phyloP scores from a whole-genome alignment of 495 filamentous ascomycete species.

The Aspergillus homomorphus region DNA sequence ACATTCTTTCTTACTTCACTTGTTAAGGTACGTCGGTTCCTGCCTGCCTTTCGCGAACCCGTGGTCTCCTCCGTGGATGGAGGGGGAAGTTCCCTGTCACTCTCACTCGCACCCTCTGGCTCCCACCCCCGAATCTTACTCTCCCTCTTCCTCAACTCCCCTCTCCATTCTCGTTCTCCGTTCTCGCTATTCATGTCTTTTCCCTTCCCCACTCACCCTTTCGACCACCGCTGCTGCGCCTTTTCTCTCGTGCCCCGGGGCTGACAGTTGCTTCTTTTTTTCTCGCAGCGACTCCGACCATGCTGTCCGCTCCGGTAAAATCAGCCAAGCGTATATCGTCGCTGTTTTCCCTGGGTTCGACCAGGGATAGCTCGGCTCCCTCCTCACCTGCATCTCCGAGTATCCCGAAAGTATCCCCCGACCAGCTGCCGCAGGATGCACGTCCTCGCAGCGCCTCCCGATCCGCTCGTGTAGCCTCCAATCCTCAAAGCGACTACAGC shows the following conservation, averaged over 20 bases:
- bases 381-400: slow-evolving; percentile 27
- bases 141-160: slow-evolving; percentile 8
- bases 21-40: slow-evolving; percentile 12
- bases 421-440: slow-evolving; percentile 24
- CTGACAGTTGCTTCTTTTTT: slow-evolving; percentile 11
- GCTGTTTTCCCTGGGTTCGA: slow-evolving; percentile 42
- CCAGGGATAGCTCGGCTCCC: slow-evolving; percentile 33
- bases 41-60: neutral
- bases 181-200: slow-evolving; percentile 6
- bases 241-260: slow-evolving; percentile 5
- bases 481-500: slow-evolving; percentile 28
- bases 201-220: slow-evolving; percentile 3
- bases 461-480: slow-evolving; percentile 38
- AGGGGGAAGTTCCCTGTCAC: slow-evolving; percentile 5
- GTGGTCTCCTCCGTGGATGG: neutral
- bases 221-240: slow-evolving; percentile 3
- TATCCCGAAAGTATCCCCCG: slow-evolving; percentile 23
- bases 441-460: slow-evolving; percentile 35
- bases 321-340: slow-evolving; percentile 51
- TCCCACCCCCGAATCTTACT: slow-evolving; percentile 10
- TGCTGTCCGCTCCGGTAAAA: slow-evolving; percentile 49
- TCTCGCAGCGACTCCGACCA: slow-evolving; percentile 22
- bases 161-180: slow-evolving; percentile 4
- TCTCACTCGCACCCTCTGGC: slow-evolving; percentile 2
- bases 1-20: slow-evolving; percentile 23